Evolutionary conservation across 2,329 filamentous ascomycete species (phyloP), one percentile per base, ranked within the genome.

Genomic region (Nigrospora sphaerica): DNA sequence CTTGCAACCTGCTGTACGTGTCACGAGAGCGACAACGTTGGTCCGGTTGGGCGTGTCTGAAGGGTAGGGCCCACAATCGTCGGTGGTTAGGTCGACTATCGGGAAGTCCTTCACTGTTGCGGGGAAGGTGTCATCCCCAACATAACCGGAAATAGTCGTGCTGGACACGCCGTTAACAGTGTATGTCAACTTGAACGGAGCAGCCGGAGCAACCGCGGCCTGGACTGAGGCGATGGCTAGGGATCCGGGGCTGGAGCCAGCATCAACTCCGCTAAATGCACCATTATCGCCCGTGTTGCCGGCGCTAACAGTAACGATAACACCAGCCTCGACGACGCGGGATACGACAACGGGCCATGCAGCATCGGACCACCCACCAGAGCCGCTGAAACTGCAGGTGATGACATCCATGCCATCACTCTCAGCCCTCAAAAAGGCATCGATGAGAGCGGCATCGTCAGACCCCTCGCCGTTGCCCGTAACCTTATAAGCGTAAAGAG

Each of bases 341-440:
- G 39, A 34, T 2, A 41, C 43, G 14, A 44, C 43, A n/a, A 52
- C 39, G 12, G 45, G 40, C 45, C 35, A 46, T 6, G 45, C 32
- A 28, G 46, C 19, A 14, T 50, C 45, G 16, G 28, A 34, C 45
- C 45, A 53, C 1, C 51, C 51, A 19, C n/a, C 32, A 10, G 32
- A 17, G 23, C 18, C 28, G 23, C 45, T 41, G 41, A 50, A 16
- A 34, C 33, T 40, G 6, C 42, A 32, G 19, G 44, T 49, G 16
- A 53, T 53, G 23, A 53, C 45, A 18, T 53, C 46, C 18, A 48
- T 51, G 1, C 63, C 62, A 12, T 68, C 69, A 42, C 69, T 64
- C 41, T 63, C 68, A 0, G 72, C 71, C 48, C 58, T 62, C 45
- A 63, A 61, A 36, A 65, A 64, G 6, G 67, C 69, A 3, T 59